These are phyloP conservation scores for Hypericum perforatum DNA, from an alignment of 345 rosid species.

Conservation along the genomic window DNA sequence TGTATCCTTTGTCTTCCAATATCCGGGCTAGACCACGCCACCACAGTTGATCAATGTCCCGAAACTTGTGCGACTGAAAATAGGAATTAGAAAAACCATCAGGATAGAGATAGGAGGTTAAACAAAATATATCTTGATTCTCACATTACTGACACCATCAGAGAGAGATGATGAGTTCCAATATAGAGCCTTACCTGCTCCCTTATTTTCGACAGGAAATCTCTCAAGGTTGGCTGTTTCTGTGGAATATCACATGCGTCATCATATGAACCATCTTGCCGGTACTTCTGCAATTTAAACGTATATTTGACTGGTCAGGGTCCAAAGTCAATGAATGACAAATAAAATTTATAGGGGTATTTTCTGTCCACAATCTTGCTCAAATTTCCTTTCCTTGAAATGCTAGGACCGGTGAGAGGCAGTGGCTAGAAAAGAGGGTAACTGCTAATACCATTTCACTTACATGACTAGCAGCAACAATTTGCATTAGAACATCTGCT, in stretches of 20 bases:
- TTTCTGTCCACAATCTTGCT: too few species aligned
- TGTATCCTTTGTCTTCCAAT: constrained; percentile 63
- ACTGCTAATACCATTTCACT: too few species aligned
- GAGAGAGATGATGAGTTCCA: neutral
- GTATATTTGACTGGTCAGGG: neutral
- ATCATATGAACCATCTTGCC: constrained; percentile 28
- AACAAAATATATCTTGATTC: neutral
- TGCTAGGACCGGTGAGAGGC: too few species aligned
- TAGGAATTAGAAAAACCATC: constrained; percentile 14
- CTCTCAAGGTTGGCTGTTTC: constrained; percentile 46
- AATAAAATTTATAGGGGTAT: too few species aligned
- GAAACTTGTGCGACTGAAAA: constrained; percentile 45
- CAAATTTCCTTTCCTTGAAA: too few species aligned
- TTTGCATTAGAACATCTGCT: constrained; percentile 56
- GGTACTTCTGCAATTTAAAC: constrained; percentile 26
- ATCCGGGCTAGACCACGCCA: constrained; percentile 86
- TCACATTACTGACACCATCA: too few species aligned
- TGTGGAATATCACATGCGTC: constrained; percentile 21
- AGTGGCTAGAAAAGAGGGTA: too few species aligned
- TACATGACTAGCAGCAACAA: constrained; percentile 44
- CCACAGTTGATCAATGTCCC: constrained; percentile 54
- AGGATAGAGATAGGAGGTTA: constrained; percentile 6
- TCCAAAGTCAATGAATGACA: too few species aligned
- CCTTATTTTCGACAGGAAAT: constrained; percentile 47
- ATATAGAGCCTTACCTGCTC: constrained; percentile 40